Evolutionary conservation across 2,329 filamentous ascomycete genomes (phyloP).

Genomic region (Fusarium bulbicola): DNA sequence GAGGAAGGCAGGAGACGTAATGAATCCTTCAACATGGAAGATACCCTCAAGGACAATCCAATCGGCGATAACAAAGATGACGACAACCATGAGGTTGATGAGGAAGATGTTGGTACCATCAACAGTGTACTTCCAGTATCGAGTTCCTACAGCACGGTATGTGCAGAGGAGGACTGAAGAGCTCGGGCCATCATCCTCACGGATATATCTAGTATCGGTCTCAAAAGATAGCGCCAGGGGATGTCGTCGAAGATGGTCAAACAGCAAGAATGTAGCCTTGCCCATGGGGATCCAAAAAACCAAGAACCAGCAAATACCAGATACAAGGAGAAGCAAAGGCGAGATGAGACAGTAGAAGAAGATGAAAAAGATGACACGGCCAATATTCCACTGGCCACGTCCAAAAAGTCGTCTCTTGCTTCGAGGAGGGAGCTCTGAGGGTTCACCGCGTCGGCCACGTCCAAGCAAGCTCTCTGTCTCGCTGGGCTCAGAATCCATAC

Average conservation of each 20-base stretch:
- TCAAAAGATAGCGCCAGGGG: constrained; percentile 94
- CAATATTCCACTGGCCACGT: constrained; percentile 93
- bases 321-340: constrained; percentile 85
- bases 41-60: constrained; percentile 80
- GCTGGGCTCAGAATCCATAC: constrained; percentile 82
- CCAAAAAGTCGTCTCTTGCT: constrained; percentile 91
- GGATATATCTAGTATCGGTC: constrained; percentile 79
- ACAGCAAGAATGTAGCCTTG: constrained; percentile 87
- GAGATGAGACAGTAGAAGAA: constrained; percentile 96
- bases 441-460: constrained; percentile 62
- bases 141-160: constrained; percentile 90
- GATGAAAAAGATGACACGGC: constrained; percentile 92
- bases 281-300: constrained; percentile 99
- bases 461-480: constrained; percentile 93
- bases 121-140: constrained; percentile 99
- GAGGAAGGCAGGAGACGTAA: constrained; percentile 86
- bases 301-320: constrained; percentile 90
- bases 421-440: constrained; percentile 47
- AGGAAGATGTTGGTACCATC: constrained; percentile 99
- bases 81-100: constrained; percentile 93
- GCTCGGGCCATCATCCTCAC: constrained; percentile 75
- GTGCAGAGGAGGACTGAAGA: constrained; percentile 94
- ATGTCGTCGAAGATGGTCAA: constrained; percentile 91
- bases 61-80: constrained; percentile 94
- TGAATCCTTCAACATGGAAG: constrained; percentile 73